These are phyloP conservation scores for Raffaelea albimanens DNA, from an alignment of 2,329 filamentous ascomycete genomes.

Conservation along the genomic window DNA sequence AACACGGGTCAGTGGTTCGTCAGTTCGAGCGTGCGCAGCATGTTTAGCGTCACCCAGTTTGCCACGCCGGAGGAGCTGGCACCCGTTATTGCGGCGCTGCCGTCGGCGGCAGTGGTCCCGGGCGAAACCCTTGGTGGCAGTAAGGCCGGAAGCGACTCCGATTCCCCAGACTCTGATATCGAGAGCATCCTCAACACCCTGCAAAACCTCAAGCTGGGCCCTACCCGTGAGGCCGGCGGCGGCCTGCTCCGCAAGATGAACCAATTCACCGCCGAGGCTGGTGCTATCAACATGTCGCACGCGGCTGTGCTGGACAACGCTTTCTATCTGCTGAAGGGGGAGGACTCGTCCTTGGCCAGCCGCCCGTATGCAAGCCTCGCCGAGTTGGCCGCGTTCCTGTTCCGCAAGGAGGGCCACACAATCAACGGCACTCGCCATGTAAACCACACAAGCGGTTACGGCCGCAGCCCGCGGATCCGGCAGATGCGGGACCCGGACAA, in stretches of 20 bases:
- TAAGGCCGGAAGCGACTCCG: not conserved
- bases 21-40: slow-evolving; percentile 29
- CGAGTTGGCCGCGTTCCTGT: slow-evolving; percentile 37
- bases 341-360: not conserved
- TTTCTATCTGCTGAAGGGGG: slow-evolving; percentile 23
- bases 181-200: slow-evolving; percentile 20
- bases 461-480: slow-evolving; percentile 1
- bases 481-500: not conserved
- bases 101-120: slow-evolving; percentile 13
- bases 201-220: slow-evolving; percentile 29
- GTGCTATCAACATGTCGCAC: slow-evolving; percentile 36
- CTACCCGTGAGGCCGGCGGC: slow-evolving; percentile 32
- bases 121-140: not conserved
- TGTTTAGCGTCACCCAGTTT: slow-evolving; percentile 43
- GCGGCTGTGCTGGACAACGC: slow-evolving; percentile 38
- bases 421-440: not conserved
- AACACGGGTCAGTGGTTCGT: slow-evolving; percentile 42
- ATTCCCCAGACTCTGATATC: not conserved
- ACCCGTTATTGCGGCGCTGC: slow-evolving; percentile 29
- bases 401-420: slow-evolving; percentile 14
- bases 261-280: slow-evolving; percentile 31
- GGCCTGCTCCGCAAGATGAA: slow-evolving; percentile 37
- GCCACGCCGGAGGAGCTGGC: slow-evolving; percentile 29
- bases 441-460: not conserved
- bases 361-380: slow-evolving; percentile 33